Base-by-base conservation (phyloP, 2,329 filamentous ascomycete genomes). In the Fusarium sp. region DNA sequence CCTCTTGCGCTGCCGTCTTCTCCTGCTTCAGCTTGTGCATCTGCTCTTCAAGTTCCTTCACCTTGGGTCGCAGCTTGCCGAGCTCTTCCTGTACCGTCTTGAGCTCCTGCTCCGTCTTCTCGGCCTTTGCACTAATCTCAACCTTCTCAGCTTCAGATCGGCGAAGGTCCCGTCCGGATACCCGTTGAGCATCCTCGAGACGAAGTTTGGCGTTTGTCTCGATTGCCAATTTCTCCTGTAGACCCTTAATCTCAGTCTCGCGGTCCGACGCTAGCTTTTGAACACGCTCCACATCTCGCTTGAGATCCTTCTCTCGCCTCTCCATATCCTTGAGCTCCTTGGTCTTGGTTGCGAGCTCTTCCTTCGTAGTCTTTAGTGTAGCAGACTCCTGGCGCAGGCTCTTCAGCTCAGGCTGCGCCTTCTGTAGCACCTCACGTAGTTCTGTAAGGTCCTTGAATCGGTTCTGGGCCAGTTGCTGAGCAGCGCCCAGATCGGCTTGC, bases 391-490 rank as follows among this genome's bases (percentile, higher is more conserved):
- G 90, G 12, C 94, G 90, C 25, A 98, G 86, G 47, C 85, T 91
- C 79, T 92, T 92, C 29, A 98, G 84, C 81, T 99, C 95, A 0
- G 94, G 93, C 77, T 98, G 95, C 1, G 93, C 89, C 79, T 96
- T 97, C 73, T 94, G 91, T 35, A 98, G 82, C 5, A 95, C 86
- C 68, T 95, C 93, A 25, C 92, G 89, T 49, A 97, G 84, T 33
- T 97, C 93, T 0, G 91, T 91, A 4, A 98, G 84, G 66, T 98
- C 95, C 80, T 94, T 97, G 84, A 94, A 98, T 35, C 96, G 88
- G 20, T 89, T 92, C 68, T 97, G 92, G 1, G 96, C 94, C 17
- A 98, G 87, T 81, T 97, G 91, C 79, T 98, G 91, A 0, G 95
- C 92, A 4, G 94, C 94, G 4, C 91, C 92, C 6, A 98, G 87